These are phyloP conservation scores for Terana coerulea DNA, from an alignment of 768 basidiomycete species.

Conservation along the genomic window DNA sequence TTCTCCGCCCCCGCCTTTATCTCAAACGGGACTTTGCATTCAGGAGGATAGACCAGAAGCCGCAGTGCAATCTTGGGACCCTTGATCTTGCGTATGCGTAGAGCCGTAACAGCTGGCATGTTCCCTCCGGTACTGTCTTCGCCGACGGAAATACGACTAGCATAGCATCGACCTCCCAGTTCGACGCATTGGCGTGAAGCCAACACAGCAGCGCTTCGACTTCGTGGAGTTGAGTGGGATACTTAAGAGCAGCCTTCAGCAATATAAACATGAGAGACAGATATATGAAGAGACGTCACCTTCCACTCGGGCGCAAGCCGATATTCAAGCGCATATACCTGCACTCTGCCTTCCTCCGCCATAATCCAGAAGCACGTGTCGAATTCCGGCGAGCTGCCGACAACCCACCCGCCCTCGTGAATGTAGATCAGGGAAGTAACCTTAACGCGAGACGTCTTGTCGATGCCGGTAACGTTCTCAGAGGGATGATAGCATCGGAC, in stretches of 20 bases:
- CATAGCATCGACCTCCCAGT: constrained; percentile 11
- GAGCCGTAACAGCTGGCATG: constrained; percentile 11
- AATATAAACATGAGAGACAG: neutral
- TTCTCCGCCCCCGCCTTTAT: constrained; percentile 11
- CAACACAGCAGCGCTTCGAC: constrained; percentile 10
- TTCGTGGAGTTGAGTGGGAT: constrained; percentile 14
- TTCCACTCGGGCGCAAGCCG: constrained; percentile 11
- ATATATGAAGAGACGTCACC: neutral
- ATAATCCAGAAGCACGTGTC: constrained; percentile 13
- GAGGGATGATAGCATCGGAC: neutral
- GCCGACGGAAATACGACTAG: constrained; percentile 11
- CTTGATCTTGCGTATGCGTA: constrained; percentile 6
- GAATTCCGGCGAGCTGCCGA: constrained; percentile 11
- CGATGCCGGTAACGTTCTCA: constrained; percentile 1
- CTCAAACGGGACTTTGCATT: constrained; percentile 11
- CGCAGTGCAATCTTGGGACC: neutral
- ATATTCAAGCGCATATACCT: constrained; percentile 16
- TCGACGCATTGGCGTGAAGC: constrained; percentile 6
- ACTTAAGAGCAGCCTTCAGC: neutral
- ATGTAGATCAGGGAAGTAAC: constrained; percentile 13
- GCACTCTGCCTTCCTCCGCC: constrained; percentile 10
- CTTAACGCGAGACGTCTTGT: neutral
- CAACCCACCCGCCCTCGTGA: constrained; percentile 10
- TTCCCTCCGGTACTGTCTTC: constrained; percentile 15
- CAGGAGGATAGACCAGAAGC: constrained; percentile 10